Base-by-base conservation (phyloP, 176 grass and related monocot species). In the Carex pumila region DNA sequence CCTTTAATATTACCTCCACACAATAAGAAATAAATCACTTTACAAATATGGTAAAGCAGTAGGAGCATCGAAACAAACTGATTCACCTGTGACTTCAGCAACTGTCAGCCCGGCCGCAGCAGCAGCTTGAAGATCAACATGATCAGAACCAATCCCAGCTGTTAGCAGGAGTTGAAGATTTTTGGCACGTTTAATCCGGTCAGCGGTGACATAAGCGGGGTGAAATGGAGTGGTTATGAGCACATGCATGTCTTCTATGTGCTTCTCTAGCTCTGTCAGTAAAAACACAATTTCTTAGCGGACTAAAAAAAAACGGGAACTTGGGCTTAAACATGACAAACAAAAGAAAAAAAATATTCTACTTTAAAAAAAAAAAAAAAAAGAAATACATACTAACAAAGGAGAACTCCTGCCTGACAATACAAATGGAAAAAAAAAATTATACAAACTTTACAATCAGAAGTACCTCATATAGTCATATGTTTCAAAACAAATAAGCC, bases 191-290 rank as follows among this genome's bases (percentile, higher is more conserved):
- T 98, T 98, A 45, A 98, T 98, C 81, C 92, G 91, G 56, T 98
- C 92, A 8, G 89, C 91, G 5, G 89, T 90, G 64, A 98, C 95
- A 89, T 98, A 98, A 12, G 92, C 95, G 31, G 95, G 95, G 84
- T 94, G 95, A 80, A 98, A 98, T 0, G 92, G 95, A 36, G 95
- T 98, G n/a, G 95, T 93, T 84, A 98, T 98, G 57, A 98, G 63
- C 57, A 98, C 91, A 47, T 98, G 87, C 92, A 93, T 90, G 82
- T 94, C 95, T 74, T 90, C 82, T 39, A 98, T 93, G 72, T 94
- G 95, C 70, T 91, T 98, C 90, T 94, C 95, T 14, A 94, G 85
- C 58, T 98, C 95, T 98, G 91, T 43, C 19, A 89, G 81, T 21
- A 85, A 62, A 34, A 81, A 85, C 5, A 81, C 25, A 63, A 81